These are phyloP conservation scores for Brasenia schreberi DNA, from an alignment of 164 flowering plant species.

Conservation along the genomic window DNA sequence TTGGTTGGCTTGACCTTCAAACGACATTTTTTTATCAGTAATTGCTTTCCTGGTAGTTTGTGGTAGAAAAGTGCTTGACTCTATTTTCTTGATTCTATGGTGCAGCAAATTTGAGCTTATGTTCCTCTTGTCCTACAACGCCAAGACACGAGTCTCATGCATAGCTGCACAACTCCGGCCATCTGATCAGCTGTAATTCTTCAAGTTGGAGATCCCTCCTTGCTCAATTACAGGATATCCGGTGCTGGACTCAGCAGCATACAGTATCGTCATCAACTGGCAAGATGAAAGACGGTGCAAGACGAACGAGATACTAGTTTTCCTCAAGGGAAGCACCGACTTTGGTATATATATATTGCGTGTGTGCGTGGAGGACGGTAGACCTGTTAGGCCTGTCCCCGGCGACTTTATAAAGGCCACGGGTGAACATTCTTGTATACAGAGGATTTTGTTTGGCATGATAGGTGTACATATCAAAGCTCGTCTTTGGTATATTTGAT, in stretches of 20 bases:
- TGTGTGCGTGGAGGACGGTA: neutral
- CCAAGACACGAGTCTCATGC: neutral
- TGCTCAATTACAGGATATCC: neutral
- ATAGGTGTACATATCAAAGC: too few species aligned
- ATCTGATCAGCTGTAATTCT: neutral
- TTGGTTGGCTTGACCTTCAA: too few species aligned
- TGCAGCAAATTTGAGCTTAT: neutral
- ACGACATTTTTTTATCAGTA: too few species aligned
- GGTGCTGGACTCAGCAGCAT: neutral
- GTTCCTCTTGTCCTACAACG: neutral
- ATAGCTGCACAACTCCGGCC: neutral
- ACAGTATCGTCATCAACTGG: neutral
- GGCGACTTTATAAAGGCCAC: too few species aligned
- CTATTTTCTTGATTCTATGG: neutral
- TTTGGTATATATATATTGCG: too few species aligned
- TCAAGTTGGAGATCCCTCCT: neutral
- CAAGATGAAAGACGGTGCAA: neutral
- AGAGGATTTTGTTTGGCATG: too few species aligned
- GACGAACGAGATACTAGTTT: neutral
- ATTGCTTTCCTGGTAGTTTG: too few species aligned
- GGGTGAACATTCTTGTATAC: too few species aligned
- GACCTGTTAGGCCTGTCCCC: neutral
- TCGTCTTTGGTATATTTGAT: too few species aligned
- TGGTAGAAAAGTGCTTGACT: neutral
- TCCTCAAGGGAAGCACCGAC: neutral